Evolutionary conservation across 768 basidiomycete species (phyloP).

Genomic region (Russula earlei): DNA sequence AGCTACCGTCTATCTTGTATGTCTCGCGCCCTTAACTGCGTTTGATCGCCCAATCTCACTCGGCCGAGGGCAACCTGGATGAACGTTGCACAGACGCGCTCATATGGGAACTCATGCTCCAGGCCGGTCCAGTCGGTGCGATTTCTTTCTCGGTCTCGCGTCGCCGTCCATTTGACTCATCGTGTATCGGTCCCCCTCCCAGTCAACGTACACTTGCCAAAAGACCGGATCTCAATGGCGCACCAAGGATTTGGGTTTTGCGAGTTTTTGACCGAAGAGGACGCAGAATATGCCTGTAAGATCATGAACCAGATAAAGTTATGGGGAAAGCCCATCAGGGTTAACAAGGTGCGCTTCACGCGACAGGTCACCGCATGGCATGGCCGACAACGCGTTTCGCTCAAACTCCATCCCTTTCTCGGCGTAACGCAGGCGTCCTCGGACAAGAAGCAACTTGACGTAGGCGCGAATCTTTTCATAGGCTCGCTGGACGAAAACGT

Average conservation of each 20-base stretch:
- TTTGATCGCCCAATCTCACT: neutral
- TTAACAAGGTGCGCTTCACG: conserved; percentile 82
- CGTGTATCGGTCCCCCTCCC: neutral
- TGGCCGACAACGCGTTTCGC: neutral
- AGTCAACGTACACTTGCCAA: conserved; percentile 98
- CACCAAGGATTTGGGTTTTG: conserved; percentile 99
- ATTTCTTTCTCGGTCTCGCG: conserved; percentile 12
- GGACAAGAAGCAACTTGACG: conserved; percentile 96
- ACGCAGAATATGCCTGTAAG: conserved; percentile 99
- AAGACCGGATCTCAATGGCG: conserved; percentile 95
- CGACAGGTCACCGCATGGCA: neutral
- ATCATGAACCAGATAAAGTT: conserved; percentile 99
- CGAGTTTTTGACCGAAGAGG: conserved; percentile 98
- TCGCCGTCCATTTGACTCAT: neutral
- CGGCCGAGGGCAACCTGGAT: conserved; percentile 82
- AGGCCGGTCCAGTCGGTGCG: conserved; percentile 97
- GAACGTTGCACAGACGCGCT: conserved; percentile 90
- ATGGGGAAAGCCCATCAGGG: conserved; percentile 96
- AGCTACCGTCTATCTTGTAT: conserved; percentile 51
- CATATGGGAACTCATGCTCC: conserved; percentile 97
- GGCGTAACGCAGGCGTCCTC: conserved; percentile 67
- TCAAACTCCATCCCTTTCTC: neutral
- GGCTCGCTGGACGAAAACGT: conserved; percentile 94
- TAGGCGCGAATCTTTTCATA: conserved; percentile 95
- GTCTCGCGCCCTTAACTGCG: neutral